A percentile compares a stretch with the other conserved stretches of the same genome.
phyloP scores from a whole-genome alignment of 2,329 filamentous ascomycete genomes.

The Chrysosphaeria jannelii region DNA sequence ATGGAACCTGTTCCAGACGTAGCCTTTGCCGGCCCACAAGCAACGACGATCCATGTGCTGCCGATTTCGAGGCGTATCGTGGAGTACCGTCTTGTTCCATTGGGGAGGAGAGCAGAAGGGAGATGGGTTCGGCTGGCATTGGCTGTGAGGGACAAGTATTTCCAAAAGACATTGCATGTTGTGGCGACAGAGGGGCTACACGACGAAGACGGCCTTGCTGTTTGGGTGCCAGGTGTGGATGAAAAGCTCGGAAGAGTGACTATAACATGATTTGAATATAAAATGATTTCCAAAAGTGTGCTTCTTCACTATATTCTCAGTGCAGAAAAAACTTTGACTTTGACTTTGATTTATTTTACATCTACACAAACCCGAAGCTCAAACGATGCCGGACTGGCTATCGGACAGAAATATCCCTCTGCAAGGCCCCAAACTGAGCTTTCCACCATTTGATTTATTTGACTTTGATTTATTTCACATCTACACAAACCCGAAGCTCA shows the following conservation, averaged over 20 bases:
- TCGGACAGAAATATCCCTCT: too few relatives aligned
- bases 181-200: slow-evolving; percentile 44
- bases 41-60: slow-evolving; percentile 48
- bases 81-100: slow-evolving; percentile 45
- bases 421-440: too few relatives aligned
- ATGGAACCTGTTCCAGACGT: slow-evolving; percentile 89
- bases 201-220: slow-evolving; percentile 33
- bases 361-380: too few relatives aligned
- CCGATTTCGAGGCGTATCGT: slow-evolving; percentile 48
- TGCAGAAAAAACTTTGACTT: too few relatives aligned
- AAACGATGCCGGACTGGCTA: too few relatives aligned
- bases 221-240: slow-evolving; percentile 25
- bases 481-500: too few relatives aligned
- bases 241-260: slow-evolving; percentile 4
- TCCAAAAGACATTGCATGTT: slow-evolving; percentile 67
- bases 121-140: slow-evolving; percentile 42
- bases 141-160: slow-evolving; percentile 66
- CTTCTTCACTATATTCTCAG: too few relatives aligned
- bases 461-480: too few relatives aligned
- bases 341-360: too few relatives aligned
- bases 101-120: slow-evolving; percentile 6
- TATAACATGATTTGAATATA: too few relatives aligned
- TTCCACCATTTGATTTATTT: too few relatives aligned
- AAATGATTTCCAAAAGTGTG: too few relatives aligned
- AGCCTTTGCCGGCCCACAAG: slow-evolving; percentile 72